A percentile compares a stretch with the other conserved stretches of the same genome.
Conservation (phyloP, 2,329 filamentous ascomycete genomes). For the Neopestalotiopsis rosae region DNA sequence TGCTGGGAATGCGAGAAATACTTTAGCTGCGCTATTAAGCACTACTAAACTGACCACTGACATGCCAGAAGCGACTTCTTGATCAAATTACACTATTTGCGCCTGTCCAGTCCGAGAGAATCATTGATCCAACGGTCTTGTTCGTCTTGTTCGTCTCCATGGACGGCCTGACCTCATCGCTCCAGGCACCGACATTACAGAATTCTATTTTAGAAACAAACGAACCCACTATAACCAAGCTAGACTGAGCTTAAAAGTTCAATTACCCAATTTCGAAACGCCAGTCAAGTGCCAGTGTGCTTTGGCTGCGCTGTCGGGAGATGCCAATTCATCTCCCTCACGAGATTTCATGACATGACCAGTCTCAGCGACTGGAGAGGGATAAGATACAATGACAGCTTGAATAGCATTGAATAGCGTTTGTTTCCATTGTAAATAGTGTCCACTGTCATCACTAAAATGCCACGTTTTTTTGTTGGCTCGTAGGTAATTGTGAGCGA, state of each 20-base stretch:
- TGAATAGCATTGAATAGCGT: no score
- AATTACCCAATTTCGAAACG: slow-evolving; percentile 3
- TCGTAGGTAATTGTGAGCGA: not conserved
- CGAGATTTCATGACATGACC: not conserved
- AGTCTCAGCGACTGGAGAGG: not conserved
- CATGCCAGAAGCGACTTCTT: not conserved
- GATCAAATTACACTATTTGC: not conserved
- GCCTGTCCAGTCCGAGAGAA: not conserved
- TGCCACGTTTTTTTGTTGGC: not conserved
- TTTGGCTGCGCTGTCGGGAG: not conserved
- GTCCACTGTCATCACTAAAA: not conserved
- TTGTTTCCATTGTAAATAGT: not conserved
- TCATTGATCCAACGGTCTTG: not conserved
- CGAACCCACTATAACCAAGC: slow-evolving; percentile 7
- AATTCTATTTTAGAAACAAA: slow-evolving; percentile 12
- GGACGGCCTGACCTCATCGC: not conserved
- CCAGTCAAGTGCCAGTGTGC: not conserved
- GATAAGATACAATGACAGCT: not conserved
- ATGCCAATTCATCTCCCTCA: not conserved
- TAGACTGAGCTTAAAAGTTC: slow-evolving; percentile 8
- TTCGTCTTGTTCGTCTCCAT: not conserved
- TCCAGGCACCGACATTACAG: slow-evolving; percentile 12
- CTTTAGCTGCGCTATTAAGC: not conserved
- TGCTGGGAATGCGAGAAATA: not conserved
- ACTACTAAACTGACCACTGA: not conserved